Evolutionary conservation across 805 yeast species (phyloP).

Genomic region (Ogataea trehaloabstinens): DNA sequence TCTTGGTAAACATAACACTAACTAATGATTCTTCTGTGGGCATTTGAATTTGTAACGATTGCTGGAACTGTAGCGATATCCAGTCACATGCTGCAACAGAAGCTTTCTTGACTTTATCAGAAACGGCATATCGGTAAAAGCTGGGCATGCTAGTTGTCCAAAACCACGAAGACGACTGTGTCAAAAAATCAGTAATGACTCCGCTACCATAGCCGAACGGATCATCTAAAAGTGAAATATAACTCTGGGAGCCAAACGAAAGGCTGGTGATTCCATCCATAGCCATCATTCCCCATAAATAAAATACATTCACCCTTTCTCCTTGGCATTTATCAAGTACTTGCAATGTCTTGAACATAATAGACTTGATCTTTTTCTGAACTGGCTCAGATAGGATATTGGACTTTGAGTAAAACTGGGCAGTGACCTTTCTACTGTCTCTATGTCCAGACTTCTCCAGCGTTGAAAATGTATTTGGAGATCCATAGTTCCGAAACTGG

Average conservation of each 20-base stretch:
- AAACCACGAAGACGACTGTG: conserved; percentile 59
- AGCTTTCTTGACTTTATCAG: conserved; percentile 37
- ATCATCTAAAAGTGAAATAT: conserved; percentile 43
- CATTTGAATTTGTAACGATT: conserved; percentile 12
- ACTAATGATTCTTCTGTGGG: conserved; percentile 23
- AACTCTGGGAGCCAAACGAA: conserved; percentile 51
- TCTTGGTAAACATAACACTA: conserved; percentile 20
- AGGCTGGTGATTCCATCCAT: conserved; percentile 67
- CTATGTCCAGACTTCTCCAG: conserved; percentile 49
- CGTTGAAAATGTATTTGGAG: conserved; percentile 57
- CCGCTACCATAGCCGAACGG: conserved; percentile 37
- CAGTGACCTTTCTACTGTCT: conserved; percentile 38
- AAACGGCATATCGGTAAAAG: conserved; percentile 50
- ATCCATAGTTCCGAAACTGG: conserved; percentile 58
- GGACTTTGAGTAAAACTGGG: conserved; percentile 45
- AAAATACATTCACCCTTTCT: conserved; percentile 50
- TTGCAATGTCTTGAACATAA: conserved; percentile 30
- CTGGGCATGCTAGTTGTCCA: conserved; percentile 62
- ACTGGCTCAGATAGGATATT: conserved; percentile 33
- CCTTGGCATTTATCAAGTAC: conserved; percentile 20
- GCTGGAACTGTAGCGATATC: conserved; percentile 34
- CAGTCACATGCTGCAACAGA: conserved; percentile 43
- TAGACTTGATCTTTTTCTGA: conserved; percentile 33
- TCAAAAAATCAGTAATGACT: conserved; percentile 43
- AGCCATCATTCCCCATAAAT: conserved; percentile 67